A percentile compares a stretch with the other conserved stretches of the same genome.
These are phyloP conservation scores for Linum usitatissimum DNA, from an alignment of 345 rosid genomes.

Conservation along the genomic window DNA sequence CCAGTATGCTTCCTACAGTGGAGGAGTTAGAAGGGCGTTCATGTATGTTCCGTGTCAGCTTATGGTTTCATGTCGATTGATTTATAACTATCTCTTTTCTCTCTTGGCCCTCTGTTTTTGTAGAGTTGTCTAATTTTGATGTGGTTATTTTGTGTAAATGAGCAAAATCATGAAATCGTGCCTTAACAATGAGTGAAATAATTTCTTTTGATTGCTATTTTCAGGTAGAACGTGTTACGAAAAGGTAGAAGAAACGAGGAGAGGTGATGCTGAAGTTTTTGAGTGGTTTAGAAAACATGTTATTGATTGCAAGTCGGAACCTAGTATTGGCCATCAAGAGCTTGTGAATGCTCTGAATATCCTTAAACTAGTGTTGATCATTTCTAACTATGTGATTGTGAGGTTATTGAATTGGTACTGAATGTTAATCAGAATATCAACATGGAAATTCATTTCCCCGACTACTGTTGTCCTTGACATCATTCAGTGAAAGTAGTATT, in stretches of 20 bases:
- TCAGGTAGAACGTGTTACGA: slow-evolving; percentile 42
- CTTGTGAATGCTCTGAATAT: slow-evolving; percentile 45
- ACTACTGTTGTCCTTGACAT: background rate
- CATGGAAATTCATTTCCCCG: background rate
- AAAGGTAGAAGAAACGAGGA: slow-evolving; percentile 64
- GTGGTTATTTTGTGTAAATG: background rate
- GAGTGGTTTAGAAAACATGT: slow-evolving; percentile 71
- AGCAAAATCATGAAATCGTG: background rate
- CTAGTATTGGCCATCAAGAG: slow-evolving; percentile 61
- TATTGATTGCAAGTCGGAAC: slow-evolving; percentile 59
- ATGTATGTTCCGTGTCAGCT: background rate
- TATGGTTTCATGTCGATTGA: background rate
- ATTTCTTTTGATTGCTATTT: slow-evolving; percentile 6
- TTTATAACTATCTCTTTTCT: background rate
- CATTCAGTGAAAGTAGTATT: background rate
- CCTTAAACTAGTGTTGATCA: background rate
- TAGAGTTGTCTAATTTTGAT: background rate
- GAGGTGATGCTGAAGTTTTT: slow-evolving; percentile 41
- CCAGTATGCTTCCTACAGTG: background rate
- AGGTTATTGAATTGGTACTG: background rate
- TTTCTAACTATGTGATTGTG: background rate
- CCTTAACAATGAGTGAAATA: background rate
- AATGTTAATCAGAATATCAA: background rate
- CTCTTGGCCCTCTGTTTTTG: background rate
- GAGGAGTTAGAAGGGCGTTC: background rate